Evolutionary conservation across 192 early-diverging fungal genomes (phyloP).

Genomic region (Glomus cerebriforme): DNA sequence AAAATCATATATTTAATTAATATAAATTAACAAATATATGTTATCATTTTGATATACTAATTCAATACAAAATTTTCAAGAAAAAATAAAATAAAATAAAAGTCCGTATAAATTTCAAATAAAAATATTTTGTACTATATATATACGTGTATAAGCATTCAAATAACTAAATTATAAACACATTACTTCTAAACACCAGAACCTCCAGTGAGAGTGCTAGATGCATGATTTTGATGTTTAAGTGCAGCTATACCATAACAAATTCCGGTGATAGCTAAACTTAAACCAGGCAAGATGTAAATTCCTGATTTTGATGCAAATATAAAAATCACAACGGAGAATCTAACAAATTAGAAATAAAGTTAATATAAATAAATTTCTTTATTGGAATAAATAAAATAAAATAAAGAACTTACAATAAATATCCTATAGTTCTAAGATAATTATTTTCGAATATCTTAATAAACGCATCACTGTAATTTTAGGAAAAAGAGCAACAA

Average conservation of each 20-base stretch:
- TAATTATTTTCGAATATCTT: background rate
- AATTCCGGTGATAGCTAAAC: background rate
- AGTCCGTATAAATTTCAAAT: no score
- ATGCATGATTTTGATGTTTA: background rate
- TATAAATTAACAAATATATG: no score
- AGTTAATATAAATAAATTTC: background rate
- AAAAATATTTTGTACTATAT: no score
- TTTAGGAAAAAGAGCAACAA: background rate
- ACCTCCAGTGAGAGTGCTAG: background rate
- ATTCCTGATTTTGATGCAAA: no score
- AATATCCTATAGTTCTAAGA: background rate
- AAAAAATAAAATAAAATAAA: no score
- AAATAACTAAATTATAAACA: background rate
- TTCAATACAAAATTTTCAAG: no score
- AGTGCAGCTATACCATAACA: constrained; percentile 6
- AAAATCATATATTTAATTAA: background rate
- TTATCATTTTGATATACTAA: no score
- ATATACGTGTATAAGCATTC: no score
- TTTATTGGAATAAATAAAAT: background rate
- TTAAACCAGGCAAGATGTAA: background rate
- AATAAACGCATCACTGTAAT: background rate
- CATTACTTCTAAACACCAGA: background rate
- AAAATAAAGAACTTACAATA: background rate
- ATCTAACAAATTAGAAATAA: background rate
- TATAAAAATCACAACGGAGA: background rate